Conservation (phyloP, 768 basidiomycete species). For the Pholiota microspora region DNA sequence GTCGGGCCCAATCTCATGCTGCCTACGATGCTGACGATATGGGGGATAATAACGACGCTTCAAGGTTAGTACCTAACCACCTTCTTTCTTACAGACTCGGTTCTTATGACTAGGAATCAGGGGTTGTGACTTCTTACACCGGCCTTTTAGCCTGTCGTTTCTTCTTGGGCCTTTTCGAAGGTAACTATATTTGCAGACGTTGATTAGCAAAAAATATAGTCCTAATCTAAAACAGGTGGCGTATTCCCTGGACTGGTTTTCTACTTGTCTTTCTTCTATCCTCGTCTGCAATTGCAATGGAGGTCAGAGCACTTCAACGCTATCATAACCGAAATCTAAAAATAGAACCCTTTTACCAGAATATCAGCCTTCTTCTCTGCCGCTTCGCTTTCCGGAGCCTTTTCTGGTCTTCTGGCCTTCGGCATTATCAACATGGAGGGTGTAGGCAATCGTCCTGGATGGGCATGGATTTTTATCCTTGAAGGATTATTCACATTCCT, state of each 20-base stretch:
- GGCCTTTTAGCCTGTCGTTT: constrained; percentile 48
- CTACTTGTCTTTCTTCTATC: constrained; percentile 57
- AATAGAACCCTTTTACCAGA: constrained; percentile 28
- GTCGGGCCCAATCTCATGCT: constrained; percentile 59
- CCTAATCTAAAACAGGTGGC: constrained; percentile 36
- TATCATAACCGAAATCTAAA: constrained; percentile 4
- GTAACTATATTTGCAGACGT: constrained; percentile 11
- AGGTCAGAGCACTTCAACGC: constrained; percentile 28
- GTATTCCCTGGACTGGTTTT: constrained; percentile 57
- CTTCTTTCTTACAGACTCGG: no score
- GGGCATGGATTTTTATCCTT: constrained; percentile 70
- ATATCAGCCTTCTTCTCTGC: constrained; percentile 49
- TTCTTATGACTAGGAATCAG: constrained; percentile 24
- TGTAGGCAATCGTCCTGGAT: constrained; percentile 49
- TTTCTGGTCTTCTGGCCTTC: constrained; percentile 66
- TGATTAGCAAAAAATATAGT: no score
- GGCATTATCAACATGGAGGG: constrained; percentile 67
- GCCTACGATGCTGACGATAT: constrained; percentile 59
- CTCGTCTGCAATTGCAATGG: constrained; percentile 48
- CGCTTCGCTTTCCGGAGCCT: constrained; percentile 60
- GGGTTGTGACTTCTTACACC: constrained; percentile 44
- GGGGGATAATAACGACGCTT: constrained; percentile 65
- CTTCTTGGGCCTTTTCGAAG: constrained; percentile 53
- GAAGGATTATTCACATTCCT: constrained; percentile 65
- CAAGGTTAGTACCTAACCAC: constrained; percentile 61